Conservation (phyloP, 225 moss, liverwort and hornwort species). For the Climacium dendroides region DNA sequence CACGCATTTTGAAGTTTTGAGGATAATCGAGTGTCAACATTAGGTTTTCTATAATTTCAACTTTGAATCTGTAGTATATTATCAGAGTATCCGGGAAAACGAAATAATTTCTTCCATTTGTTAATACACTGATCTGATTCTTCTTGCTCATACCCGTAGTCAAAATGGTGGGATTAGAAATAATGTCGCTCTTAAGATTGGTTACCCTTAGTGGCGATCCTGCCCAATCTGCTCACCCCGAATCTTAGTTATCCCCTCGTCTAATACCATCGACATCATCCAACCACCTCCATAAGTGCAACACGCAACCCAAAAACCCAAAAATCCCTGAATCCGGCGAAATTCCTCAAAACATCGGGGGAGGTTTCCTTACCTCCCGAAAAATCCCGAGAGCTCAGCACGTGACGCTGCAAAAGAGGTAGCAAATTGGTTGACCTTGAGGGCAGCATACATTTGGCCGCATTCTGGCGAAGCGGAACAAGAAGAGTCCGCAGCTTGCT, state of each 20-base stretch:
- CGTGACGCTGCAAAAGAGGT: neutral
- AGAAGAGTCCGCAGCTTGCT: constrained; percentile 6
- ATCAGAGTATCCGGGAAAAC: too few species aligned
- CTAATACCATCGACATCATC: neutral
- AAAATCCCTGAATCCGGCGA: neutral
- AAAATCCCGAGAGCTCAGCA: neutral
- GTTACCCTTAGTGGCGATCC: neutral
- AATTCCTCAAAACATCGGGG: neutral
- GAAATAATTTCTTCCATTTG: neutral
- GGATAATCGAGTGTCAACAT: neutral
- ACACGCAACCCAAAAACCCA: neutral
- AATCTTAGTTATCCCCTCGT: neutral
- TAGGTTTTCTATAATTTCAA: neutral
- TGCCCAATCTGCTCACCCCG: neutral
- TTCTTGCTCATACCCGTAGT: neutral
- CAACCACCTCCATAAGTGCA: neutral
- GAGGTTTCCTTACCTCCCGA: constrained; percentile 1
- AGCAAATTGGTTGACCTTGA: neutral
- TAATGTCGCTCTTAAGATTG: neutral
- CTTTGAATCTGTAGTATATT: neutral
- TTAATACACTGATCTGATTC: neutral
- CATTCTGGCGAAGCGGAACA: constrained; percentile 6
- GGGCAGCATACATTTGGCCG: neutral
- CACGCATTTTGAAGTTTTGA: neutral
- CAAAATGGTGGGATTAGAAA: neutral